These are phyloP conservation scores for Eucalyptus marginata DNA, from an alignment of 345 rosid species.

Conservation along the genomic window DNA sequence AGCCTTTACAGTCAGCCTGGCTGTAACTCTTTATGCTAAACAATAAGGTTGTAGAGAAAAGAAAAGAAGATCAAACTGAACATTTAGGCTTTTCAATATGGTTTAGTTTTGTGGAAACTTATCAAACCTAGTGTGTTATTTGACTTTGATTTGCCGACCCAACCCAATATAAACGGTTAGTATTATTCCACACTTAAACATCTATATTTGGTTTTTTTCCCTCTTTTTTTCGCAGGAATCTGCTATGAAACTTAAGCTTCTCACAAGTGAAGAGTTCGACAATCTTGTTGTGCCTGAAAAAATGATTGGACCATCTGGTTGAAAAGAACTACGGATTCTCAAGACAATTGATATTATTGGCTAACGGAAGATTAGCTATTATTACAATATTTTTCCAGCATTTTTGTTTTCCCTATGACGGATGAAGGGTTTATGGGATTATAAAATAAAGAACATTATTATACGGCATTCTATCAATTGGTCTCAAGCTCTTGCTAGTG, in stretches of 20 bases:
- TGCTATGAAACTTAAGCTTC: slow-evolving; percentile 65
- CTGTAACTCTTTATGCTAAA: not conserved
- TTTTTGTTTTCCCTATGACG: not conserved
- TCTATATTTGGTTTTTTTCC: not conserved
- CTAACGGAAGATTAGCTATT: not conserved
- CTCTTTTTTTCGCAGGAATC: slow-evolving; percentile 39
- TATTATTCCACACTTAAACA: too few relatives aligned
- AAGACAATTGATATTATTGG: not conserved
- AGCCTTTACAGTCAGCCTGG: not conserved
- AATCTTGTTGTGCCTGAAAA: slow-evolving; percentile 89
- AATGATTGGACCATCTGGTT: slow-evolving; percentile 84
- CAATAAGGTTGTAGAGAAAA: not conserved
- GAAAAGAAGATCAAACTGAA: not conserved
- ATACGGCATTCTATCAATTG: not conserved
- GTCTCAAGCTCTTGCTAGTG: not conserved
- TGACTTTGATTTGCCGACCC: not conserved
- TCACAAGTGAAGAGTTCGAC: slow-evolving; percentile 76
- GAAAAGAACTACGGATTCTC: not conserved
- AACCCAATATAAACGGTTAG: not conserved
- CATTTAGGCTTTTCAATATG: not conserved
- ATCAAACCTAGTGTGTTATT: not conserved
- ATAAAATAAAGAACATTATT: not conserved
- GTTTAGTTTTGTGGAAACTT: not conserved
- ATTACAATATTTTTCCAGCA: not conserved
- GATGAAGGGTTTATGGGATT: not conserved